A percentile compares a stretch with the other conserved stretches of the same genome.
phyloP scores from a whole-genome alignment of 495 filamentous ascomycete genomes.

The Penicillium dipodomyicola region DNA sequence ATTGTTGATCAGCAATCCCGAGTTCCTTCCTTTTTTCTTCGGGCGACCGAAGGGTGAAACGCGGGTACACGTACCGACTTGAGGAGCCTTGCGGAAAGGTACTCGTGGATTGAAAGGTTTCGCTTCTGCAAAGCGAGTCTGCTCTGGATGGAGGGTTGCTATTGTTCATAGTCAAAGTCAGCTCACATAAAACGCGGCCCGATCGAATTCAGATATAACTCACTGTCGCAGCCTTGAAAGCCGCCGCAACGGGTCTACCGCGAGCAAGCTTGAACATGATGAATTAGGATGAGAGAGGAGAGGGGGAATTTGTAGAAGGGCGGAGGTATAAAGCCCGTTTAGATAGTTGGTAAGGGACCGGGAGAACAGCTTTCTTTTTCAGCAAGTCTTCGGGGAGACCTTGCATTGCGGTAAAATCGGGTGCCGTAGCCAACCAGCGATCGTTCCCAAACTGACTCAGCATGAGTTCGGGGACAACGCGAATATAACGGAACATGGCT shows the following conservation, averaged over 20 bases:
- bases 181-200: slow-evolving; percentile 21
- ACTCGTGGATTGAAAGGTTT: slow-evolving; percentile 94
- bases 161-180: slow-evolving; percentile 19
- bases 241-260: slow-evolving; percentile 63
- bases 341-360: slow-evolving; percentile 3
- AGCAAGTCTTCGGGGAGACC: slow-evolving; percentile 32
- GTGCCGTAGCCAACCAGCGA: slow-evolving; percentile 30
- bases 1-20: slow-evolving; percentile 25
- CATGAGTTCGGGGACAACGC: slow-evolving; percentile 23
- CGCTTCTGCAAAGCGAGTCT: slow-evolving; percentile 65
- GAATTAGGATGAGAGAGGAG: slow-evolving; percentile 23
- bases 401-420: slow-evolving; percentile 31
- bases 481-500: slow-evolving; percentile 30
- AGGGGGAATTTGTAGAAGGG: slow-evolving; percentile 27
- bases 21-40: slow-evolving; percentile 6
- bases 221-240: slow-evolving; percentile 64
- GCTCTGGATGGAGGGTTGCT: slow-evolving; percentile 51
- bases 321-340: slow-evolving; percentile 12
- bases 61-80: slow-evolving; percentile 62
- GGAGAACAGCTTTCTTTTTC: slow-evolving; percentile 48
- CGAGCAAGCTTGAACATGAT: slow-evolving; percentile 75
- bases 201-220: slow-evolving; percentile 25
- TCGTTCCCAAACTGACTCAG: slow-evolving; percentile 27
- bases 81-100: slow-evolving; percentile 86
- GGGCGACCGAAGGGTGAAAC: slow-evolving; percentile 22